Evolutionary conservation across 2,329 filamentous ascomycete genomes (phyloP).

Genomic region (Phialocephala sp.): DNA sequence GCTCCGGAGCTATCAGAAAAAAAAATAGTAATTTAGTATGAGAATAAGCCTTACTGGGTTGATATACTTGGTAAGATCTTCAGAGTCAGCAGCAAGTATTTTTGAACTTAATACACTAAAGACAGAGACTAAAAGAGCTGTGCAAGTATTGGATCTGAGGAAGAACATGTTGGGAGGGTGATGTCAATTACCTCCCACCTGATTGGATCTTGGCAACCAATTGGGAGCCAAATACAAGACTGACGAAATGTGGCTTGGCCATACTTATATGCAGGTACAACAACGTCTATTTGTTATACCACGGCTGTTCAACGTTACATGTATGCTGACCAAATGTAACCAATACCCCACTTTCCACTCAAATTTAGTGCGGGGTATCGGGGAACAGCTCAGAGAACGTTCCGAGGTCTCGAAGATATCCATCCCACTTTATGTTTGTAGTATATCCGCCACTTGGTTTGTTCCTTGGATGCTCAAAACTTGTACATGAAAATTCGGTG

Average conservation of each 20-base stretch:
- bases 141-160: neutral
- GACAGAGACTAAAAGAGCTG: neutral
- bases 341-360: slow-evolving; percentile 10
- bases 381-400: neutral
- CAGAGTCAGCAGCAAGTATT: slow-evolving; percentile 13
- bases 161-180: neutral
- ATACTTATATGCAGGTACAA: slow-evolving; percentile 10
- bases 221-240: neutral
- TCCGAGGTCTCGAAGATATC: neutral
- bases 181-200: neutral
- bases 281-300: neutral
- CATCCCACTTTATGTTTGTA: neutral
- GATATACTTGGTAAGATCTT: too few species aligned
- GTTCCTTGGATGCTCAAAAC: too few species aligned
- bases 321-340: slow-evolving; percentile 2
- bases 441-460: neutral
- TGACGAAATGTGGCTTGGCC: neutral
- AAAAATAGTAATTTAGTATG: neutral
- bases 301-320: slow-evolving; percentile 8
- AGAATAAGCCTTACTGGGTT: too few species aligned
- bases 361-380: neutral
- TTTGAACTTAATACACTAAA: too few species aligned
- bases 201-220: neutral
- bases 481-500: too few species aligned
- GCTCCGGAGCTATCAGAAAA: neutral